Evolutionary conservation across 2,329 filamentous ascomycete genomes (phyloP).

Genomic region (Aschersonia sp.): DNA sequence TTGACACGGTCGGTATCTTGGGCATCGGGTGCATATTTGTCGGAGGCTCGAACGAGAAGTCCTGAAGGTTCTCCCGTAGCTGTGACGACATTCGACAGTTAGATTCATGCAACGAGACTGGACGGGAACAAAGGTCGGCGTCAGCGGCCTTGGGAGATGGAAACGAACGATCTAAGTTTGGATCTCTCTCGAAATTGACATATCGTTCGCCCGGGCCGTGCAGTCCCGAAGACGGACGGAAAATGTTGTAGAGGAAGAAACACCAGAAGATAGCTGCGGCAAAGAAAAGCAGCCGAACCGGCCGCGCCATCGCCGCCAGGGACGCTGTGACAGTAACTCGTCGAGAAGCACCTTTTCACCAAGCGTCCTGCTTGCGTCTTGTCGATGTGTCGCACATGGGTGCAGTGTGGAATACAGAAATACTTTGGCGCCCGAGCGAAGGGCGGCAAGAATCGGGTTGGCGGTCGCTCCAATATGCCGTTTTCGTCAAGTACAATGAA

Average conservation of each 20-base stretch:
- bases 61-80: slow-evolving; percentile 76
- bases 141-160: neutral
- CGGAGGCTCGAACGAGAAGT: slow-evolving; percentile 54
- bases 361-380: neutral
- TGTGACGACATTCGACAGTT: slow-evolving; percentile 20
- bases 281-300: slow-evolving; percentile 65
- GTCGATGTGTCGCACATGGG: neutral
- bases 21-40: slow-evolving; percentile 66
- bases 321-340: neutral
- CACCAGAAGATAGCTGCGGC: slow-evolving; percentile 59
- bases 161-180: slow-evolving; percentile 68
- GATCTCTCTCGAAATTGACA: slow-evolving; percentile 59
- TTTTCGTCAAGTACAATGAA: no score
- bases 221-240: slow-evolving; percentile 39
- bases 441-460: no score
- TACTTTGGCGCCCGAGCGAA: no score
- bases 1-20: slow-evolving; percentile 73
- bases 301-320: slow-evolving; percentile 72
- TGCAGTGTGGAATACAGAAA: no score
- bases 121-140: neutral
- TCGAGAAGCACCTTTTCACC: neutral
- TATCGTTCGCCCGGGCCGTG: slow-evolving; percentile 24
- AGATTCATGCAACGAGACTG: slow-evolving; percentile 3
- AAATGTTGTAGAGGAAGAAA: slow-evolving; percentile 66
- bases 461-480: no score